Evolutionary conservation across 2,329 filamentous ascomycete genomes (phyloP).

Genomic region (Trichoderma sp.): DNA sequence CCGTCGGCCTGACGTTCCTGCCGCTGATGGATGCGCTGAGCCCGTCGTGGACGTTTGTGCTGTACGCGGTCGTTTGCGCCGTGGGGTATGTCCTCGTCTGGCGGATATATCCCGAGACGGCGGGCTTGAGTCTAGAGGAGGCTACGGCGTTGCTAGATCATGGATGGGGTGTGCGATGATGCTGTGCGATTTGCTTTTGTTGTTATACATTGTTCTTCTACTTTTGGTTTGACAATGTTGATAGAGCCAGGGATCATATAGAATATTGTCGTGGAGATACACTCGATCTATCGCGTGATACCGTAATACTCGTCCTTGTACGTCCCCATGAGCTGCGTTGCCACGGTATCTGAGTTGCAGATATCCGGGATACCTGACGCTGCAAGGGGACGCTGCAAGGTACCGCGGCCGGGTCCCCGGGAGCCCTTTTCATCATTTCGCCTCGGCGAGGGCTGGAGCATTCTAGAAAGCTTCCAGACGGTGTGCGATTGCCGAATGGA

Average conservation of each 20-base stretch:
- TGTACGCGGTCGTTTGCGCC: slow-evolving; percentile 75
- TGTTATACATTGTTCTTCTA: neutral
- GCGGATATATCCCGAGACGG: slow-evolving; percentile 83
- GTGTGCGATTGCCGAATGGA: too few species aligned
- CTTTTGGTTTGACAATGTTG: too few species aligned
- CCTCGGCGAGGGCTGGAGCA: neutral
- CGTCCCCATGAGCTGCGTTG: neutral
- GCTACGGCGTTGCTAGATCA: slow-evolving; percentile 70
- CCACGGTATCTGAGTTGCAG: slow-evolving; percentile 9
- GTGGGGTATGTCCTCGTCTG: slow-evolving; percentile 69
- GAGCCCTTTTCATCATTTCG: neutral
- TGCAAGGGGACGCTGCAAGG: slow-evolving; percentile 13
- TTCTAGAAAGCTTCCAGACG: slow-evolving; percentile 16
- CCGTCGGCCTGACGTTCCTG: slow-evolving; percentile 83
- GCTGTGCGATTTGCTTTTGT: neutral
- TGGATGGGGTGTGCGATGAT: slow-evolving; percentile 69
- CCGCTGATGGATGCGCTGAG: slow-evolving; percentile 79
- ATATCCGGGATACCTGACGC: neutral
- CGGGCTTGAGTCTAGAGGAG: slow-evolving; percentile 78
- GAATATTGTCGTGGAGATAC: neutral
- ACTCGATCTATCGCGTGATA: neutral
- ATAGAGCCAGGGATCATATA: neutral
- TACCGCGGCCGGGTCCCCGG: slow-evolving; percentile 14
- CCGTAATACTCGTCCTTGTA: neutral
- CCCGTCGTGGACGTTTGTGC: slow-evolving; percentile 74